A percentile compares a stretch with the other conserved stretches of the same genome.
phyloP scores from a whole-genome alignment of 495 filamentous ascomycete genomes.

The Penicillium steckii region DNA sequence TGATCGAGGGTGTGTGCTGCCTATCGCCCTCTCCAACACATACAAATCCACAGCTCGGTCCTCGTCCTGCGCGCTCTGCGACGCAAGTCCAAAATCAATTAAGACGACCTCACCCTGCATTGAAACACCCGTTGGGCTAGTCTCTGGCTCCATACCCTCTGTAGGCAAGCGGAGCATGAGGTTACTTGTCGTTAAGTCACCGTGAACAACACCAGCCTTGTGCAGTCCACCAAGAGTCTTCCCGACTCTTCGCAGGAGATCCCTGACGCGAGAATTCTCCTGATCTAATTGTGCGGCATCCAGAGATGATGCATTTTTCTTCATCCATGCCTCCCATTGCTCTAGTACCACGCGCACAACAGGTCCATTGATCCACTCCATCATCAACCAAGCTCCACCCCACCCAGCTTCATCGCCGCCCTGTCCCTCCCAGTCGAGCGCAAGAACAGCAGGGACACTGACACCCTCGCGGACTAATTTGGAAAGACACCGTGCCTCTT shows the following conservation, averaged over 20 bases:
- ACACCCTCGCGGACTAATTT: slow-evolving; percentile 75
- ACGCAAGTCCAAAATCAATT: slow-evolving; percentile 94
- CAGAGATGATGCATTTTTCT: slow-evolving; percentile 15
- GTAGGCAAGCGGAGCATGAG: slow-evolving; percentile 66
- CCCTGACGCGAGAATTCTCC: slow-evolving; percentile 45
- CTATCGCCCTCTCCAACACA: slow-evolving; percentile 94
- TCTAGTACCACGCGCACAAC: slow-evolving; percentile 68
- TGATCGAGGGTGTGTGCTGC: slow-evolving; percentile 86
- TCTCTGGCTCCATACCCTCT: slow-evolving; percentile 26
- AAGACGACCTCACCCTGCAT: slow-evolving; percentile 75
- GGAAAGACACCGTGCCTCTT: slow-evolving; percentile 81
- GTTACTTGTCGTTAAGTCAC: slow-evolving; percentile 97
- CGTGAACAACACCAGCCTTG: slow-evolving; percentile 80
- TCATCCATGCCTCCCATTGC: slow-evolving; percentile 54
- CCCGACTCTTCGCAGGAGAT: slow-evolving; percentile 72
- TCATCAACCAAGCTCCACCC: slow-evolving; percentile 75
- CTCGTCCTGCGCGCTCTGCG: slow-evolving; percentile 79
- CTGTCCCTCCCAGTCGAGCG: slow-evolving; percentile 61
- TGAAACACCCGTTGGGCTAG: slow-evolving; percentile 13
- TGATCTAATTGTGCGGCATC: slow-evolving; percentile 30
- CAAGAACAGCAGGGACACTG: slow-evolving; percentile 72
- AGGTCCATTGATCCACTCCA: slow-evolving; percentile 86
- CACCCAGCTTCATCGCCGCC: slow-evolving; percentile 39
- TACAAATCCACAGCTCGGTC: slow-evolving; percentile 96
- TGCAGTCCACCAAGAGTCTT: slow-evolving; percentile 76